Evolutionary conservation across 2,329 filamentous ascomycete species (phyloP).

Genomic region (Fusarium sp.): DNA sequence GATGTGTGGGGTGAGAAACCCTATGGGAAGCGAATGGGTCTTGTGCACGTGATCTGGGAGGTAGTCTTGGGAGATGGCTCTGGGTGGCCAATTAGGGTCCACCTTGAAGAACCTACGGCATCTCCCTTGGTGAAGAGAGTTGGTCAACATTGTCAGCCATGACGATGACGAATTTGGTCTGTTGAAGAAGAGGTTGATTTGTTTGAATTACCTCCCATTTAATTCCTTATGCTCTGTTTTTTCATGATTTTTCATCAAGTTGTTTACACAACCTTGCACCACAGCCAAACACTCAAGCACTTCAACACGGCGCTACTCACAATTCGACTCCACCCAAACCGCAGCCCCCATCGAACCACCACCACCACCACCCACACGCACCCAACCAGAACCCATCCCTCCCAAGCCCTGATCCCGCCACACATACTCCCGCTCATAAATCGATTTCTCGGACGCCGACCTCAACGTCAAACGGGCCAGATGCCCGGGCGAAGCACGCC

Average conservation of each 20-base stretch:
- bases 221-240: accelerated
- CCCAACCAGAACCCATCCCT: neutral
- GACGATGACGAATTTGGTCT: neutral
- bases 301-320: neutral
- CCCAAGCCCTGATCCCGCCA: neutral
- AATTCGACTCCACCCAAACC: neutral
- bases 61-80: neutral
- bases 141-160: neutral
- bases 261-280: neutral
- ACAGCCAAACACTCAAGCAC: neutral
- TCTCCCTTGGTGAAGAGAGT: neutral
- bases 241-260: neutral
- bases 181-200: neutral
- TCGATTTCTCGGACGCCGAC: neutral
- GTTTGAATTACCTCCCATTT: no score
- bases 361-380: neutral
- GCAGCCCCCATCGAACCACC: conserved; percentile 5
- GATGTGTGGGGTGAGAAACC: conserved; percentile 55
- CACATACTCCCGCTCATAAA: neutral
- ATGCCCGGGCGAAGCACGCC: conserved; percentile 62
- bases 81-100: conserved; percentile 23
- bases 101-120: neutral
- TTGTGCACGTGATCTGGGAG: conserved; percentile 46
- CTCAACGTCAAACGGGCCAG: conserved; percentile 15
- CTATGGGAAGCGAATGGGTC: conserved; percentile 48